A percentile compares a stretch with the other conserved stretches of the same genome.
Evolutionary conservation across 192 early-diverging fungal genomes (phyloP).

Genomic region (Piromyces finnis): DNA sequence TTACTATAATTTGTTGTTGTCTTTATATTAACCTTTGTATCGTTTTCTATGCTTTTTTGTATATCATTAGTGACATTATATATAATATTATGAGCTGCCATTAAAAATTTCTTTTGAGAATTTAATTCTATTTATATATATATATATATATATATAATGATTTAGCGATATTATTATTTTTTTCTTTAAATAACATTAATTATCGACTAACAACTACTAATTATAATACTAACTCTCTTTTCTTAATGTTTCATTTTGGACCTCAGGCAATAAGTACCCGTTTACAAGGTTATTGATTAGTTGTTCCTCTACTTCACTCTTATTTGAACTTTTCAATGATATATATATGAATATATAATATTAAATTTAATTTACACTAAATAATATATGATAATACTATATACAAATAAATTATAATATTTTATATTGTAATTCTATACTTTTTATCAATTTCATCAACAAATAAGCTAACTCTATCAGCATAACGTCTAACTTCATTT

Average conservation of each 20-base stretch:
- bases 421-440: too few relatives aligned
- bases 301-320: constrained; percentile 4
- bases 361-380: too few relatives aligned
- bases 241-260: constrained; percentile 21
- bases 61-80: not conserved
- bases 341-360: too few relatives aligned
- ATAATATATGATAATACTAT: too few relatives aligned
- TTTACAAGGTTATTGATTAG: constrained; percentile 26
- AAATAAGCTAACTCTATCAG: constrained; percentile 11
- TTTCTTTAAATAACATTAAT: too few relatives aligned
- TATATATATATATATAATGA: too few relatives aligned
- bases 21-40: not conserved
- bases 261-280: constrained; percentile 37
- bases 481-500: constrained; percentile 21
- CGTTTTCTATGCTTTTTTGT: not conserved
- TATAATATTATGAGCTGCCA: not conserved
- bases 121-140: not conserved
- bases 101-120: not conserved
- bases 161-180: too few relatives aligned
- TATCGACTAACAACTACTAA: too few relatives aligned
- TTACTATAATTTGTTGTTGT: not conserved
- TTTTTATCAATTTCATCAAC: constrained; percentile 12
- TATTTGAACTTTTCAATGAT: not conserved
- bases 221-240: constrained; percentile 12
- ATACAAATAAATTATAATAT: too few relatives aligned